Conservation (phyloP, 1,284 basidiomycete genomes). For the Papiliotrema nemorosa region DNA sequence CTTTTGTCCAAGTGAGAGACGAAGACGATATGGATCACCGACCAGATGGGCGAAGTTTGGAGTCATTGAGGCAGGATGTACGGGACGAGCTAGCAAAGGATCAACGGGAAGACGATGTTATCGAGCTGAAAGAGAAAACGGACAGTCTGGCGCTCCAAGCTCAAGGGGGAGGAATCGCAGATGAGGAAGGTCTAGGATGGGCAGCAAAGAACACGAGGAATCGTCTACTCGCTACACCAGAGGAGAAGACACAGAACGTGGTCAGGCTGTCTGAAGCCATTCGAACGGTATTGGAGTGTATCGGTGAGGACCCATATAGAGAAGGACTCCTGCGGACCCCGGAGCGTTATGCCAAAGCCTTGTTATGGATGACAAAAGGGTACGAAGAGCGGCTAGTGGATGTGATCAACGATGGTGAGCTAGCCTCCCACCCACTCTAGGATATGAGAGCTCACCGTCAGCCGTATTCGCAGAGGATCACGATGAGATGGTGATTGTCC, state of each 20-base stretch:
- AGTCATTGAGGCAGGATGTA: constrained; percentile 25
- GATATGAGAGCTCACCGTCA: too few species aligned
- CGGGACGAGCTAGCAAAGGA: constrained; percentile 23
- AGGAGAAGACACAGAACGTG: constrained; percentile 68
- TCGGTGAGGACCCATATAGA: constrained; percentile 95
- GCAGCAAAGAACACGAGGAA: constrained; percentile 92
- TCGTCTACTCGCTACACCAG: constrained; percentile 72
- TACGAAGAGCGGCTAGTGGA: constrained; percentile 94
- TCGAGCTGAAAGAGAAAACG: constrained; percentile 6
- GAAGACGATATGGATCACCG: constrained; percentile 33
- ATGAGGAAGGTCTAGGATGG: constrained; percentile 88
- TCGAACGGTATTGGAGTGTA: constrained; percentile 89
- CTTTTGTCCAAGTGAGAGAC: constrained; percentile 10
- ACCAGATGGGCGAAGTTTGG: constrained; percentile 27
- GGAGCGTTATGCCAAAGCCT: constrained; percentile 91
- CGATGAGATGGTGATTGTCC: constrained; percentile 99
- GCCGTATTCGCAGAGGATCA: constrained; percentile 97
- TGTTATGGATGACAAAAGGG: constrained; percentile 99
- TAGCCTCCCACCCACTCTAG: too few species aligned
- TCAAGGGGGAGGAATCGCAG: constrained; percentile 57
- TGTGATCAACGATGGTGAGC: constrained; percentile 82
- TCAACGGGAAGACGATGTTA: constrained; percentile 11
- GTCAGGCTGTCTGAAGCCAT: constrained; percentile 78
- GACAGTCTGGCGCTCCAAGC: constrained; percentile 1
- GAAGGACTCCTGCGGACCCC: constrained; percentile 89